Evolutionary conservation across 2,329 filamentous ascomycete species (phyloP).

Genomic region (Teratosphaeria nubilosa): DNA sequence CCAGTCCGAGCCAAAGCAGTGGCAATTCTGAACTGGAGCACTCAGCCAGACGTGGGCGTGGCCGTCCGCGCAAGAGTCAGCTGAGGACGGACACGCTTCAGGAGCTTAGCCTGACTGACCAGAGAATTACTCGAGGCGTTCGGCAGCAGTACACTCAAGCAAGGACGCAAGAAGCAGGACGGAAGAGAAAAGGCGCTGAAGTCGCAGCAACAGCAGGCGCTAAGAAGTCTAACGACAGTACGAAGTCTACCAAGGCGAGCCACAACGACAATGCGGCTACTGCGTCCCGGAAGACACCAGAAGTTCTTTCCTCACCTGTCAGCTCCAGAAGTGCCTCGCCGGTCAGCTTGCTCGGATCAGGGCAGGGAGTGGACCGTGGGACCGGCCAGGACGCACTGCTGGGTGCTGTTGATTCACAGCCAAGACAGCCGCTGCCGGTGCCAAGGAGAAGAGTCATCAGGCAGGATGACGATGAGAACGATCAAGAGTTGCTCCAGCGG

Average conservation of each 20-base stretch:
- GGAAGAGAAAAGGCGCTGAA: not conserved
- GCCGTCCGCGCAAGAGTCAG: not conserved
- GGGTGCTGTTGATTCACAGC: not conserved
- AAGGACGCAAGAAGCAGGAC: not conserved
- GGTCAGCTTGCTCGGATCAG: not conserved
- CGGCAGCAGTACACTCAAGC: not conserved
- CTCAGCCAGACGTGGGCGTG: not conserved
- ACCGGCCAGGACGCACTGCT: not conserved
- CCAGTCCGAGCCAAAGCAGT: conserved; percentile 1
- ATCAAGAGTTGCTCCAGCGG: not conserved
- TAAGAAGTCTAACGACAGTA: too few relatives aligned
- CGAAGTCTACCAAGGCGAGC: not conserved
- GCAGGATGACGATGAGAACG: not conserved
- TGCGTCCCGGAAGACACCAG: not conserved
- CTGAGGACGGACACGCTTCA: not conserved
- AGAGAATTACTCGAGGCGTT: not conserved
- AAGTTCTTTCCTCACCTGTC: conserved; percentile 1
- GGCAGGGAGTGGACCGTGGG: not conserved
- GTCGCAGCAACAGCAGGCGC: not conserved
- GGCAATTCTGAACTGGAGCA: not conserved
- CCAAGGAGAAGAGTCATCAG: not conserved
- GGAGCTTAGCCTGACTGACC: not conserved
- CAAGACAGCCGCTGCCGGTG: not conserved
- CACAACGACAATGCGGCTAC: not conserved
- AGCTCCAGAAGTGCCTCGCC: not conserved